Percentiles rank a stretch among this genome's conserved stretches.
These are phyloP conservation scores for Melampsora larici-populina DNA, from an alignment of 1,284 basidiomycete species.

Conservation along the genomic window DNA sequence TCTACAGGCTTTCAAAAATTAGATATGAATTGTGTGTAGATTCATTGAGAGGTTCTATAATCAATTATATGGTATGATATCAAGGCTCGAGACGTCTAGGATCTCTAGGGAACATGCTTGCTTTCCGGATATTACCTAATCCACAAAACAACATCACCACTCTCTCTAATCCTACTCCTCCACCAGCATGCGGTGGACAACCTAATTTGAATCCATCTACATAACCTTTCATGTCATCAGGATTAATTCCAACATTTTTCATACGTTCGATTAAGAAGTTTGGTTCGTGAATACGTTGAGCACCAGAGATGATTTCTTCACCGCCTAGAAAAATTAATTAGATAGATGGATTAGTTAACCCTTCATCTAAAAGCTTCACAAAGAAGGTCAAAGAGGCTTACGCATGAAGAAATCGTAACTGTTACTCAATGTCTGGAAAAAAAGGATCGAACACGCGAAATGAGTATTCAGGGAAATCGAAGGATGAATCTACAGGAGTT, in stretches of 20 bases:
- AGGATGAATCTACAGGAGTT: neutral
- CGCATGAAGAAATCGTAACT: constrained; percentile 43
- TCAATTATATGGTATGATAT: neutral
- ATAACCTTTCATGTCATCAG: constrained; percentile 51
- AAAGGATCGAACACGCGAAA: neutral
- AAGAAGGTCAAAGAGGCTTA: neutral
- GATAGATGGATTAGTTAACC: neutral
- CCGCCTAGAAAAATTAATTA: constrained; percentile 48
- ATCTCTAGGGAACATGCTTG: constrained; percentile 52
- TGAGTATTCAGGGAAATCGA: neutral
- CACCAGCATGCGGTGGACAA: constrained; percentile 52
- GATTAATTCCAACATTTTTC: constrained; percentile 47
- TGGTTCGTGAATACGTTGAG: constrained; percentile 51
- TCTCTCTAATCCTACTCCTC: constrained; percentile 52
- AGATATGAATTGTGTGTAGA: too few relatives aligned
- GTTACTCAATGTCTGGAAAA: constrained; percentile 33
- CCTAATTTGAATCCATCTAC: constrained; percentile 52
- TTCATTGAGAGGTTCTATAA: too few relatives aligned
- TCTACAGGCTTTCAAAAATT: too few relatives aligned
- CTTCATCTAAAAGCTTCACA: too few relatives aligned
- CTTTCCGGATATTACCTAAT: constrained; percentile 51
- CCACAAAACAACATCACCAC: constrained; percentile 53
- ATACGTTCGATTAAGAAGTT: constrained; percentile 50
- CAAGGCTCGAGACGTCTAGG: constrained; percentile 48
- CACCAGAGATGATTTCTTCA: constrained; percentile 53